Evolutionary conservation across 1,284 basidiomycete species (phyloP).

Genomic region (Ganoderma multipileum): DNA sequence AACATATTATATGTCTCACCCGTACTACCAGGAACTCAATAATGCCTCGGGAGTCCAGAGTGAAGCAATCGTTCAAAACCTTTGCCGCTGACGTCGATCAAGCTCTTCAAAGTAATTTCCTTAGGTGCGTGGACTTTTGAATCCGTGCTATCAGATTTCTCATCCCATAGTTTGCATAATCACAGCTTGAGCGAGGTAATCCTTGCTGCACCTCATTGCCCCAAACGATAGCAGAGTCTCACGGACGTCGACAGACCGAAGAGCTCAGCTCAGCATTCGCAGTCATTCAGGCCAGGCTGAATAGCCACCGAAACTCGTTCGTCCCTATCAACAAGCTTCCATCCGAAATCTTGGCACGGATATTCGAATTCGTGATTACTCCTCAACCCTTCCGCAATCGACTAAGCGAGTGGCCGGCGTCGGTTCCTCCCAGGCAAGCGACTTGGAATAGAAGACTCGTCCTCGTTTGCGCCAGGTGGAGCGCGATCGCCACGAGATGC

Average conservation of each 20-base stretch:
- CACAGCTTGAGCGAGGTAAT: background rate
- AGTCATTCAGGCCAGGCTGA: background rate
- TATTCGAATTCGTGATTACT: slow-evolving; percentile 2
- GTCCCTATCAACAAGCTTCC: background rate
- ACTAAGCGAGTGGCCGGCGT: background rate
- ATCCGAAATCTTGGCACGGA: background rate
- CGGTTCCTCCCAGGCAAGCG: background rate
- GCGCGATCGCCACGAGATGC: background rate
- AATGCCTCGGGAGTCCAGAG: background rate
- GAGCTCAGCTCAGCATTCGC: background rate
- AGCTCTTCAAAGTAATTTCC: background rate
- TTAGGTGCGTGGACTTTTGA: background rate
- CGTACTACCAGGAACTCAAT: no score
- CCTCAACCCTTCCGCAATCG: background rate
- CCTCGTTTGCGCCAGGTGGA: background rate
- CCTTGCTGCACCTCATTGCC: background rate
- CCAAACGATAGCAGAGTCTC: background rate
- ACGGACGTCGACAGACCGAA: background rate
- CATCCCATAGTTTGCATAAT: background rate
- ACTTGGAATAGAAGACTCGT: background rate
- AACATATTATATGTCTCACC: background rate
- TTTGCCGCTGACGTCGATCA: background rate
- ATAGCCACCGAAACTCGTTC: background rate
- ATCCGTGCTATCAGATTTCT: background rate
- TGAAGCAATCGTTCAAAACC: background rate